Evolutionary conservation across 495 filamentous ascomycete genomes (phyloP).

Genomic region (Lindgomyces ingoldianus): DNA sequence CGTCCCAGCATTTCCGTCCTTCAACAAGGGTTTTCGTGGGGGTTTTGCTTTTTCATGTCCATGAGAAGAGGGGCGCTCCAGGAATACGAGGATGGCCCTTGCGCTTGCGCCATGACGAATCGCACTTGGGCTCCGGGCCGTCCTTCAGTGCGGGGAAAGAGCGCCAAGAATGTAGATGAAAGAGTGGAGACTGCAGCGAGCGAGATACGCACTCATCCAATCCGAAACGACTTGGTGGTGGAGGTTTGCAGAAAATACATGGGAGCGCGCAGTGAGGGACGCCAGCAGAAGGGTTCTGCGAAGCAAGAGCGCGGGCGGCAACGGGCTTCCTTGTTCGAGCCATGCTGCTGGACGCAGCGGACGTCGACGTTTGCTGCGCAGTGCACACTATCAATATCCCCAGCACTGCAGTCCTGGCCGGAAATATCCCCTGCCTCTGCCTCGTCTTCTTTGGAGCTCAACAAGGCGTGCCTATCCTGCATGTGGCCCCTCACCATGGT

Average conservation of each 20-base stretch:
- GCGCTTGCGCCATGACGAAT: constrained; percentile 12
- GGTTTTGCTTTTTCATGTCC: background rate
- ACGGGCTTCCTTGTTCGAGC: background rate
- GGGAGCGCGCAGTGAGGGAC: background rate
- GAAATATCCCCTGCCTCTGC: background rate
- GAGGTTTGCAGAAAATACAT: background rate
- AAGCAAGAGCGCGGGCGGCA: background rate
- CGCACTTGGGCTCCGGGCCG: background rate
- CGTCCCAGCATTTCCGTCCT: too few species aligned
- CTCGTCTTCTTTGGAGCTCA: too few species aligned
- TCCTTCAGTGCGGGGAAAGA: background rate
- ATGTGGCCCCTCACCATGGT: too few species aligned
- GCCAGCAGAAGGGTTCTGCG: constrained; percentile 4
- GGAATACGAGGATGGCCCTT: background rate
- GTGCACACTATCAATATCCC: background rate
- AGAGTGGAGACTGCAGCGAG: background rate
- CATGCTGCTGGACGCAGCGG: constrained; percentile 10
- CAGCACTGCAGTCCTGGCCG: background rate
- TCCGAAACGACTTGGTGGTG: background rate
- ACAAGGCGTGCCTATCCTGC: too few species aligned
- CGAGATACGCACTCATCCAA: background rate
- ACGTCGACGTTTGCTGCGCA: too few species aligned
- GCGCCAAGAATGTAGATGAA: background rate
- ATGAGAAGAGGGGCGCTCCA: background rate
- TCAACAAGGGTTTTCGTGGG: background rate